Conservation (phyloP, 1,284 basidiomycete genomes). For the Mycena citricolor region DNA sequence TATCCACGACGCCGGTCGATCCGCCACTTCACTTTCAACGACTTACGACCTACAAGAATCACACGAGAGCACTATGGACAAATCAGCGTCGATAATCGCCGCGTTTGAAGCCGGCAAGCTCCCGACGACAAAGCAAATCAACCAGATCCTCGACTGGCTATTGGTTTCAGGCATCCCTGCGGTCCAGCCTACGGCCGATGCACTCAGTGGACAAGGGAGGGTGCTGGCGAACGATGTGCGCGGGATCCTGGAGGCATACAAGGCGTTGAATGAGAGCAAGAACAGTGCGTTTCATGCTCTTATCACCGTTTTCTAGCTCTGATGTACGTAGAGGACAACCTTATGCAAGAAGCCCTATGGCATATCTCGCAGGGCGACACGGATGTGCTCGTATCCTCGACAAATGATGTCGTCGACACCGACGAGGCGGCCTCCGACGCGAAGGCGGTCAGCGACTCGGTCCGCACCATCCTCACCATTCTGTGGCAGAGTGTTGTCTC, state of each 20-base stretch:
- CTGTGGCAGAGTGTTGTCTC: constrained; percentile 52
- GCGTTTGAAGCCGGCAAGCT: constrained; percentile 22
- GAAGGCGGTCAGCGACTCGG: constrained; percentile 43
- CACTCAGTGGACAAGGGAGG: constrained; percentile 20
- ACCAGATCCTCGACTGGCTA: constrained; percentile 20
- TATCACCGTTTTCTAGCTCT: not conserved
- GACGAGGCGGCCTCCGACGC: constrained; percentile 51
- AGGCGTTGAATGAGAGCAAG: constrained; percentile 13
- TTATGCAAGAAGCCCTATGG: constrained; percentile 22
- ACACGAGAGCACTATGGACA: constrained; percentile 14
- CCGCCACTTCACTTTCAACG: no score
- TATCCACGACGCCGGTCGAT: no score
- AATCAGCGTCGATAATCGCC: constrained; percentile 17
- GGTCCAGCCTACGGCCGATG: constrained; percentile 13
- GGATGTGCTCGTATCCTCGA: constrained; percentile 41
- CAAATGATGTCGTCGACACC: constrained; percentile 35
- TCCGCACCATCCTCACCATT: constrained; percentile 50
- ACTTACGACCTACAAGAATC: not conserved
- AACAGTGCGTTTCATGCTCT: constrained; percentile 16
- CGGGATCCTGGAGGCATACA: constrained; percentile 17
- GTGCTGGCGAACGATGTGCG: constrained; percentile 17
- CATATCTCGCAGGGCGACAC: constrained; percentile 19
- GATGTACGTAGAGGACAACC: constrained; percentile 16
- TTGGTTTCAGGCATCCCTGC: constrained; percentile 13
- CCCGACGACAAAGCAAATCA: constrained; percentile 17